Conservation (phyloP, 768 basidiomycete genomes). For the Mycena albidolilacea region DNA sequence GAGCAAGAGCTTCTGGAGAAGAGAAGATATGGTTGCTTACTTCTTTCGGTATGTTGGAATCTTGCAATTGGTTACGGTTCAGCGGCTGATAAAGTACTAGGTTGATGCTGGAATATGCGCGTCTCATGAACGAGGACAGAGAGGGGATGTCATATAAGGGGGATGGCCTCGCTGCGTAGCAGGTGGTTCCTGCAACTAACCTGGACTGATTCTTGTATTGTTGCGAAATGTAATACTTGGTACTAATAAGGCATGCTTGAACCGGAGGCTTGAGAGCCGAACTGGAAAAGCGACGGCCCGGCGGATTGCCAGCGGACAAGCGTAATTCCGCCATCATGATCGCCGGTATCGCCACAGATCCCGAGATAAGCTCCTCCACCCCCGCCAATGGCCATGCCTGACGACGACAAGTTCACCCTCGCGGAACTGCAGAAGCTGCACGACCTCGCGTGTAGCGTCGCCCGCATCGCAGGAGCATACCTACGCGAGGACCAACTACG, state of each 20-base stretch:
- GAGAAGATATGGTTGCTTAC: slow-evolving; percentile 69
- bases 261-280: no score
- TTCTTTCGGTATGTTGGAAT: slow-evolving; percentile 58
- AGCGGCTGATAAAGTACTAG: slow-evolving; percentile 42
- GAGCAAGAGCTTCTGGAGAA: slow-evolving; percentile 67
- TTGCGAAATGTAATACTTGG: no score
- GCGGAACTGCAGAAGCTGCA: slow-evolving; percentile 36
- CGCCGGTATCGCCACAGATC: slow-evolving; percentile 6
- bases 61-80: not conserved
- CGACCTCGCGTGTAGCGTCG: slow-evolving; percentile 39
- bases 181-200: no score
- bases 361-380: not conserved
- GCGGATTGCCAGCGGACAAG: not conserved
- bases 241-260: no score
- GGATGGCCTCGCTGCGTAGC: not conserved
- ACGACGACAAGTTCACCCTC: slow-evolving; percentile 27
- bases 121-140: slow-evolving; percentile 61
- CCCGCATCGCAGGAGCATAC: slow-evolving; percentile 41
- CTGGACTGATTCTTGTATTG: no score
- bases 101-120: slow-evolving; percentile 64
- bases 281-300: no score
- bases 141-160: slow-evolving; percentile 53
- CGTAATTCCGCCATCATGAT: slow-evolving; percentile 11
- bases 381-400: slow-evolving; percentile 22
- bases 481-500: slow-evolving; percentile 43